Percentiles rank a stretch among this genome's conserved stretches.
Conservation (phyloP, 2,329 filamentous ascomycete genomes). For the Fusarium sp. region DNA sequence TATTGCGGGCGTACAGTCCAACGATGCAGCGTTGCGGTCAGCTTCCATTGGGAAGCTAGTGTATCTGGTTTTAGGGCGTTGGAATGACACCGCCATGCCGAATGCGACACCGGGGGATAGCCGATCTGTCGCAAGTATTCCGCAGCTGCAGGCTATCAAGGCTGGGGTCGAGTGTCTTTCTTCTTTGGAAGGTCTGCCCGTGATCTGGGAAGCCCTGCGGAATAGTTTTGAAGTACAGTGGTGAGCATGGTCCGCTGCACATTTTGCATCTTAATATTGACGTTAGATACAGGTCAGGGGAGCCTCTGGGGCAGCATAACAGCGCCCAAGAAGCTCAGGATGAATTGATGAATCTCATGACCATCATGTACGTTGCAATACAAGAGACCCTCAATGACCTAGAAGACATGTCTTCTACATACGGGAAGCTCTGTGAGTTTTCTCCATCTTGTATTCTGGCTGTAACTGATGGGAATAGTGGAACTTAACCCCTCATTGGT, state of each 20-base stretch:
- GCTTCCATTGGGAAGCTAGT: slow-evolving; percentile 69
- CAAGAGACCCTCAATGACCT: slow-evolving; percentile 68
- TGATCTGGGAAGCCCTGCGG: slow-evolving; percentile 65
- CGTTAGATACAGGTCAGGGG: slow-evolving; percentile 58
- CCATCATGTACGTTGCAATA: slow-evolving; percentile 71
- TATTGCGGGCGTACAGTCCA: slow-evolving; percentile 58
- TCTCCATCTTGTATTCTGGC: not conserved
- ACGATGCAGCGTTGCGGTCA: slow-evolving; percentile 62
- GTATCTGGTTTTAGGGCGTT: slow-evolving; percentile 76
- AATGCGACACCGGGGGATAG: slow-evolving; percentile 56
- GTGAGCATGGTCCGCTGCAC: slow-evolving; percentile 51
- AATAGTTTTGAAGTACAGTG: slow-evolving; percentile 65
- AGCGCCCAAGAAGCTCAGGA: slow-evolving; percentile 67
- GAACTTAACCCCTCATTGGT: slow-evolving; percentile 75
- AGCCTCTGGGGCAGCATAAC: slow-evolving; percentile 54
- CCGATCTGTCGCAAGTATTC: slow-evolving; percentile 64
- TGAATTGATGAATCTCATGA: slow-evolving; percentile 72
- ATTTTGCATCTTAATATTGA: slow-evolving; percentile 44
- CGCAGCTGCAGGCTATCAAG: slow-evolving; percentile 71
- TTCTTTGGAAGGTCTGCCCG: slow-evolving; percentile 62
- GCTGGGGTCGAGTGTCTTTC: slow-evolving; percentile 65
- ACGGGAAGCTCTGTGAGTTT: slow-evolving; percentile 65
- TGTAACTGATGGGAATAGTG: slow-evolving; percentile 54
- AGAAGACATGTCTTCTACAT: slow-evolving; percentile 60
- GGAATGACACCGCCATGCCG: slow-evolving; percentile 74